Conservation (phyloP, 371 early-diverging fungal genomes). For the Apophysomyces ossiformis region DNA sequence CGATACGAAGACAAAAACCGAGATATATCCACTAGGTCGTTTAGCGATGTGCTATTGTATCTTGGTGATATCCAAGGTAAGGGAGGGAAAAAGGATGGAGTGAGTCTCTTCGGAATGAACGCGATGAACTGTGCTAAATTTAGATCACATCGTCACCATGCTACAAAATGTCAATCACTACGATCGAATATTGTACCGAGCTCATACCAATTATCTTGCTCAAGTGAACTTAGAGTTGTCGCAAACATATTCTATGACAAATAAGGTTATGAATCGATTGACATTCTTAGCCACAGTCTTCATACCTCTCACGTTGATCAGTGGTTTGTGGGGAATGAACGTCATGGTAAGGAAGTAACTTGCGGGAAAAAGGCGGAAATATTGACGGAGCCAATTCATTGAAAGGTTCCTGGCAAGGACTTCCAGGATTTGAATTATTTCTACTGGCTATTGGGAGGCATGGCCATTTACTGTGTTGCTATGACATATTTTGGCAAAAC, state of each 20-base stretch:
- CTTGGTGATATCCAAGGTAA: conserved; percentile 89
- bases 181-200: conserved; percentile 77
- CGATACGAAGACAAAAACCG: conserved; percentile 60
- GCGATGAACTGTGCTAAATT: conserved; percentile 18
- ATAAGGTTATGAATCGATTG: conserved; percentile 80
- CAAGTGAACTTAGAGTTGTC: conserved; percentile 83
- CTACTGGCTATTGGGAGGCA: conserved; percentile 68
- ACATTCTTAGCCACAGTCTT: conserved; percentile 82
- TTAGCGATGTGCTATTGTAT: conserved; percentile 68
- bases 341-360: conserved; percentile 24
- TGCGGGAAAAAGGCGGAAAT: not conserved
- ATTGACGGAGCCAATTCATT: not conserved
- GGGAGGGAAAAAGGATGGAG: not conserved
- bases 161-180: conserved; percentile 74
- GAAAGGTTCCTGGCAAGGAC: conserved; percentile 72
- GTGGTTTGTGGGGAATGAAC: conserved; percentile 73
- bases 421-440: conserved; percentile 70
- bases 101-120: conserved; percentile 11
- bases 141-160: conserved; percentile 83
- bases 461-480: conserved; percentile 39
- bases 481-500: conserved; percentile 37
- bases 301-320: conserved; percentile 88
- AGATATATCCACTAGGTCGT: conserved; percentile 20
- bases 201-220: conserved; percentile 85
- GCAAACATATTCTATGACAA: conserved; percentile 76